These are phyloP conservation scores for Sphagnum tenellum DNA, from an alignment of 225 moss, liverwort and hornwort species.

Conservation along the genomic window DNA sequence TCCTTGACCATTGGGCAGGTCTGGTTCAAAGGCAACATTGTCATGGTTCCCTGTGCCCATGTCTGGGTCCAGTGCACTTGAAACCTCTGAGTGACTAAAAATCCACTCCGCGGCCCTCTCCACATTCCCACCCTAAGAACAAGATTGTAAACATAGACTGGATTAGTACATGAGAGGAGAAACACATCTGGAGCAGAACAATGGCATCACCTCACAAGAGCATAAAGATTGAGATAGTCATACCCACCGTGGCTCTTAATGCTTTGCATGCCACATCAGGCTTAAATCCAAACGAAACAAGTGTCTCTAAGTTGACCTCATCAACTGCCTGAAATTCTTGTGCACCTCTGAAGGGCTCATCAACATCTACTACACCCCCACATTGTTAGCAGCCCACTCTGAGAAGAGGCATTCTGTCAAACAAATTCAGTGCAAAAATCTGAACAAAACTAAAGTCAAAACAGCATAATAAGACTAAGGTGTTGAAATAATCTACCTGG, in stretches of 20 bases:
- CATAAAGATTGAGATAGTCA: neutral
- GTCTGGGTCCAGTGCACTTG: conserved; percentile 85
- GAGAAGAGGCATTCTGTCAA: neutral
- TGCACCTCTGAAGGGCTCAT: conserved; percentile 44
- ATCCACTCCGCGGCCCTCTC: conserved; percentile 98
- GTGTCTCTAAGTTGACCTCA: conserved; percentile 65
- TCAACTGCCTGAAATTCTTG: conserved; percentile 27
- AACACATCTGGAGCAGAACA: no score
- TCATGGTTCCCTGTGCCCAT: conserved; percentile 36
- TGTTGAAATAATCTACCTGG: conserved; percentile 36
- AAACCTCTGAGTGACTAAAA: conserved; percentile 66
- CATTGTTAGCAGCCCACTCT: no score
- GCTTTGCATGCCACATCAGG: conserved; percentile 77
- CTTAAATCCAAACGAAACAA: conserved; percentile 69
- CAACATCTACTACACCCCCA: conserved; percentile 52
- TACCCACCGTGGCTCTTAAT: conserved; percentile 63
- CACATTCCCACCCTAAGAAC: conserved; percentile 69
- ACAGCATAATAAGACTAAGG: no score
- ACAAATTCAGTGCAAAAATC: no score
- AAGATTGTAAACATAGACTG: neutral
- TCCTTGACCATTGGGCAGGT: conserved; percentile 74
- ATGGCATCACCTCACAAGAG: no score
- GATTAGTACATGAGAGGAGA: no score
- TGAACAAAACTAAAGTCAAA: no score
- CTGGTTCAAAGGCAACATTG: conserved; percentile 20